These are phyloP conservation scores for Cephaloascus albidus DNA, from an alignment of 805 yeast genomes.

Conservation along the genomic window DNA sequence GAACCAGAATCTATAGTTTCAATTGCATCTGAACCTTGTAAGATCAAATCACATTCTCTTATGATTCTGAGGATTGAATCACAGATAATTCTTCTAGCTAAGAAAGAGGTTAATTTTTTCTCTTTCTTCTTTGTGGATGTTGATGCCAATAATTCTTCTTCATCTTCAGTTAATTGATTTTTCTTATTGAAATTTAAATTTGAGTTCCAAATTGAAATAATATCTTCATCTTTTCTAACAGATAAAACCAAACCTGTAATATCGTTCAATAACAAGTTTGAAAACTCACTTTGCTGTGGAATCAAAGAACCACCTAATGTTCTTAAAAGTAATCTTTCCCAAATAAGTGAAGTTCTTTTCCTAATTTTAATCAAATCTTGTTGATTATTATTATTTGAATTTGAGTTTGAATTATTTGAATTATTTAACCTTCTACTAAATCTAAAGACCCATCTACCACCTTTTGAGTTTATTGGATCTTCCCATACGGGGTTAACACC, in stretches of 20 bases:
- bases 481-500: conserved; percentile 64
- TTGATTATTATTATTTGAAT: conserved; percentile 7
- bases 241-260: conserved; percentile 53
- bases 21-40: conserved; percentile 23
- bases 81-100: conserved; percentile 34
- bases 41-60: conserved; percentile 36
- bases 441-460: conserved; percentile 57
- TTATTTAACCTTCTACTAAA: conserved; percentile 24
- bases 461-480: conserved; percentile 48
- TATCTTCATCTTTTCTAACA: conserved; percentile 50
- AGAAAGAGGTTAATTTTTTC: conserved; percentile 28
- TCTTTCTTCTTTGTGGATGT: conserved; percentile 5
- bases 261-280: conserved; percentile 33
- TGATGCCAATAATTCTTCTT: conserved; percentile 9
- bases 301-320: conserved; percentile 41
- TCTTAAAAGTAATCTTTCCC: conserved; percentile 48
- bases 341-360: conserved; percentile 30
- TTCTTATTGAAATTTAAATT: conserved; percentile 25
- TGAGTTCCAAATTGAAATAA: conserved; percentile 55
- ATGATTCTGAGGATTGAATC: conserved; percentile 35
- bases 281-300: conserved; percentile 26
- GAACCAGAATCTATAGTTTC: conserved; percentile 22
- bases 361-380: conserved; percentile 16
- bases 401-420: conserved; percentile 5
- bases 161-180: conserved; percentile 6